phyloP scores from a whole-genome alignment of 1,284 basidiomycete genomes.

The Taiwanofungus camphoratus region DNA sequence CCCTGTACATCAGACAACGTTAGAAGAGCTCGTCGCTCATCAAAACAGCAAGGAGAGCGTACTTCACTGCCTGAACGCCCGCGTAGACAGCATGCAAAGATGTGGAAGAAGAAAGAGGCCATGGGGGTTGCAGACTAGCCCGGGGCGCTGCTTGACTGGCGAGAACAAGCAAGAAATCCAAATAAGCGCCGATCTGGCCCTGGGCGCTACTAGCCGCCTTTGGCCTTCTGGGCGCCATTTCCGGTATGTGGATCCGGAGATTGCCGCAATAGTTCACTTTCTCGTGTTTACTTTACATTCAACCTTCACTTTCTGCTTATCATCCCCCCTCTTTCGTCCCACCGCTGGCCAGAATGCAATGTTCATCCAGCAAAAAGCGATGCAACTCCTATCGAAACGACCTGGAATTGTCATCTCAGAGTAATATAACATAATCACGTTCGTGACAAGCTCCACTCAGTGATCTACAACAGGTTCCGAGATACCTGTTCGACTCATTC shows the following conservation, averaged over 20 bases:
- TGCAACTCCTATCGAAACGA: too few relatives aligned
- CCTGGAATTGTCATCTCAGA: too few relatives aligned
- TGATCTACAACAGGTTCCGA: too few relatives aligned
- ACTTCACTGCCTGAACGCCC: constrained; percentile 6
- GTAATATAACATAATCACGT: too few relatives aligned
- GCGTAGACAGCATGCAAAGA: constrained; percentile 24
- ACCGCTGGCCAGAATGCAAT: too few relatives aligned
- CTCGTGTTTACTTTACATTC: neutral
- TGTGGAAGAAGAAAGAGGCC: constrained; percentile 19
- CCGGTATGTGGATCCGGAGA: neutral
- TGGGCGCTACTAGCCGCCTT: neutral
- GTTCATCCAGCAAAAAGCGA: too few relatives aligned
- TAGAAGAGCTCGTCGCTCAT: neutral
- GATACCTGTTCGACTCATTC: too few relatives aligned
- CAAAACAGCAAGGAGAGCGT: neutral
- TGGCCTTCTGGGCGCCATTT: neutral
- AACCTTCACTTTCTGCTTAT: neutral
- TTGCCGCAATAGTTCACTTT: neutral
- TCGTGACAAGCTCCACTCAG: too few relatives aligned
- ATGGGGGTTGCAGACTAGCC: constrained; percentile 11
- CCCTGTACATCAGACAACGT: constrained; percentile 6
- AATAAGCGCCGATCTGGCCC: neutral
- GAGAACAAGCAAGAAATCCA: neutral
- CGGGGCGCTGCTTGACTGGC: too few relatives aligned
- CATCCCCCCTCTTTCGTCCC: too few relatives aligned